Base-by-base conservation (phyloP, 2,329 filamentous ascomycete species). In the Colletotrichum sidae region DNA sequence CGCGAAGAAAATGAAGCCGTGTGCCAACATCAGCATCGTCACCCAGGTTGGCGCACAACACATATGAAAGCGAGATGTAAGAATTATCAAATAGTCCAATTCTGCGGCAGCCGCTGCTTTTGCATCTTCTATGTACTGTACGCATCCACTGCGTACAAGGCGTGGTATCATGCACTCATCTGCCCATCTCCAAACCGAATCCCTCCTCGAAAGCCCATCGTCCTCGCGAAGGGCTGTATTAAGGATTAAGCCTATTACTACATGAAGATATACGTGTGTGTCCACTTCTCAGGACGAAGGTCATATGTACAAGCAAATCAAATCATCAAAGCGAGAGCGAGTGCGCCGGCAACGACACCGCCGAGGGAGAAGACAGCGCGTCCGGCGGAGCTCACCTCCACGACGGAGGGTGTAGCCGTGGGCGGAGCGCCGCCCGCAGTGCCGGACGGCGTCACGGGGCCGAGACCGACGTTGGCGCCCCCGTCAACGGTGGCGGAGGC, bases 101-200 rank as follows among this genome's bases (percentile, higher is more conserved):
- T 25, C 25, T 25, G 25, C 25, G 25, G 25, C 3, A 25, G 25
- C 25, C 25, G 4, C 25, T 25, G 25, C 25, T 46, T 47, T 45
- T 42, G 37, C 62, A 33, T 51, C 25, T 25, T 25, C 44, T 44
- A 53, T 62, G 7, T 65, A 12, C 42, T 39, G 52, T 62, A 53
- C 52, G 17, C 10, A n/a, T 55, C 59, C 37, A 61, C 33, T 56
- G 15, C 60, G 50, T 35, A 52, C 37, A 47, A 35, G 46, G 41
- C 52, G 42, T 65, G 58, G 58, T 65, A 65, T 65, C 62, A 65
- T 65, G 41, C 42, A 49, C 47, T 51, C 58, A 44, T 65, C 52
- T 57, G 25, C 25, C 39, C 39, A n/a, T 38, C 34, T 7, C 25
- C n/a, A 12, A 45, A 34, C 52, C 17, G 33, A 1, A 8, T 8